Conservation (phyloP, 2,329 filamentous ascomycete species). For the Pezicula neosporulosa region DNA sequence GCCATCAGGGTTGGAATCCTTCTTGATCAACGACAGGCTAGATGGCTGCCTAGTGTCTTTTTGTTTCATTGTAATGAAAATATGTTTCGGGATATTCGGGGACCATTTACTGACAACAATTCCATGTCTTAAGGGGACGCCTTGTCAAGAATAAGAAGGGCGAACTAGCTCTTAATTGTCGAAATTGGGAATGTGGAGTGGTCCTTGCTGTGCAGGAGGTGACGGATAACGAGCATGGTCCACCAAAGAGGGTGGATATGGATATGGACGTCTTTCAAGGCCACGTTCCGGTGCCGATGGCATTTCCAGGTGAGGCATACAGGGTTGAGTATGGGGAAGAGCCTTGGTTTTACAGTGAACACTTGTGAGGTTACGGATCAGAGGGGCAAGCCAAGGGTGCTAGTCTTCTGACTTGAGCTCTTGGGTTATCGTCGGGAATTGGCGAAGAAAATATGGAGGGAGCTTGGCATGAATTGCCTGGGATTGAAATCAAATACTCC, state of each 20-base stretch:
- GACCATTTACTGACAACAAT: neutral
- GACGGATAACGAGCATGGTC: neutral
- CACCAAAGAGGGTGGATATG: constrained; percentile 17
- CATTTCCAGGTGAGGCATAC: constrained; percentile 47
- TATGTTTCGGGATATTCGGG: no score
- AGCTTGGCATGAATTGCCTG: no score
- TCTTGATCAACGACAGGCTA: neutral
- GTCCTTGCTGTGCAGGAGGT: constrained; percentile 55
- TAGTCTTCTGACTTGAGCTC: no score
- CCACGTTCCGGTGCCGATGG: constrained; percentile 61
- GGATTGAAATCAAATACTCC: no score
- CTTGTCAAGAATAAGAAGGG: constrained; percentile 67
- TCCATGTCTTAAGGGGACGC: constrained; percentile 58
- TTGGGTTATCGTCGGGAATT: neutral
- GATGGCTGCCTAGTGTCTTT: neutral
- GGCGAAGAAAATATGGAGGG: neutral
- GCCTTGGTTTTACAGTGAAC: constrained; percentile 23
- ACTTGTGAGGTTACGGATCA: neutral
- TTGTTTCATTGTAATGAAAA: no score
- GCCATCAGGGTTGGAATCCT: no score
- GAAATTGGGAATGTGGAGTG: constrained; percentile 96
- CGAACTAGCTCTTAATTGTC: constrained; percentile 71
- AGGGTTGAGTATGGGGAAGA: constrained; percentile 9
- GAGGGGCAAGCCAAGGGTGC: no score
- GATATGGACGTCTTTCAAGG: constrained; percentile 45